These are phyloP conservation scores for Yamadazyma aaseri DNA, from an alignment of 1,139 yeast genomes.

Conservation along the genomic window DNA sequence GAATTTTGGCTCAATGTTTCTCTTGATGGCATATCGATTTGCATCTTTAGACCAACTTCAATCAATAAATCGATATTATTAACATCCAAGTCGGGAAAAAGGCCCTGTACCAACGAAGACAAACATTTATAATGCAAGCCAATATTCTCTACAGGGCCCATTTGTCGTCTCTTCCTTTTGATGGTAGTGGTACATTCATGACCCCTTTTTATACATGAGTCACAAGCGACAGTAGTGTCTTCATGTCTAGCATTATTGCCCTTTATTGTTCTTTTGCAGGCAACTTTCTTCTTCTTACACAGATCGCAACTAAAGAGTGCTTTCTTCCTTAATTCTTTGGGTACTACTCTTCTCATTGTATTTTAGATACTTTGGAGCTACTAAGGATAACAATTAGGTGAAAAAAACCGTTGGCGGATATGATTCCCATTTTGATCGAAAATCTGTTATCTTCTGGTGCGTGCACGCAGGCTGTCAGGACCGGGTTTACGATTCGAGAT, in stretches of 20 bases:
- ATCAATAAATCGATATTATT: constrained; percentile 35
- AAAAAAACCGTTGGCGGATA: too few species aligned
- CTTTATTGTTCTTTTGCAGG: constrained; percentile 27
- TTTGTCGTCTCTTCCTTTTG: constrained; percentile 21
- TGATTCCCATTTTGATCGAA: too few species aligned
- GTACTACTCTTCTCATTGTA: constrained; percentile 12
- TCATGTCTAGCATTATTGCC: constrained; percentile 4
- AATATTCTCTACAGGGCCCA: constrained; percentile 37
- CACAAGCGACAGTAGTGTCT: constrained; percentile 24
- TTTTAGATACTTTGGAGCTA: too few species aligned
- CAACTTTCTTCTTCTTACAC: constrained; percentile 41
- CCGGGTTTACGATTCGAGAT: too few species aligned
- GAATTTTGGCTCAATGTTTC: constrained; percentile 3
- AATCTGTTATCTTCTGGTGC: too few species aligned
- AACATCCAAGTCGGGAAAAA: constrained; percentile 41
- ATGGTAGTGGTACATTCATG: constrained; percentile 36
- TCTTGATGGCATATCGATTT: constrained; percentile 34
- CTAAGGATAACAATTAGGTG: too few species aligned
- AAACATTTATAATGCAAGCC: constrained; percentile 40
- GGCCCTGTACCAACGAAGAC: constrained; percentile 30
- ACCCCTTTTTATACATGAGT: constrained; percentile 31
- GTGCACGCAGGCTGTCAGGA: too few species aligned
- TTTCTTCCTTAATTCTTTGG: constrained; percentile 17
- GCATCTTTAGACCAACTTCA: constrained; percentile 32
- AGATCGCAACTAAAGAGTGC: constrained; percentile 42